Evolutionary conservation across 495 filamentous ascomycete species (phyloP), one percentile per base, ranked within the genome.

Genomic region (Xylaria scruposa): DNA sequence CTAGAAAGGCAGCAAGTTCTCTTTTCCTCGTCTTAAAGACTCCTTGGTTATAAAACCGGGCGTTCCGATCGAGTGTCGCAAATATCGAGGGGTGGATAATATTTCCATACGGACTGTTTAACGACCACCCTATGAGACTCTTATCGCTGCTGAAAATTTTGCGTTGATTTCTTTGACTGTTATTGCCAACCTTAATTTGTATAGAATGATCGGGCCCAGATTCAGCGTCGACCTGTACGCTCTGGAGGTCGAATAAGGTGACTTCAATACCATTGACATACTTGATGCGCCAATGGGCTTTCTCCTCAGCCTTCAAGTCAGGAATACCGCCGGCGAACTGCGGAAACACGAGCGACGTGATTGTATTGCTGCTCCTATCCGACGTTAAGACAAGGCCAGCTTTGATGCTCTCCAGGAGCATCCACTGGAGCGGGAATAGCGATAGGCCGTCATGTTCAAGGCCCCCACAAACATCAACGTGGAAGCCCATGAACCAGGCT

Each of bases 351-450:
- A 63, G 21, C 8, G 38, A 63, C n/a, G 47, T 12, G 12, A n/a
- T 46, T 0, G n/a, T 12, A 29, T n/a, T 7, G 7, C 1, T 63
- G 36, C 9, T 62, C 40, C 10, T 26, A 19, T 63, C 40, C 38
- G 36, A 46, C 17, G 8, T 46, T 2, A 63, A 46, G 19, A 63
- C 36, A 8, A 80, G 68, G 8, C 78, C 78, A 31, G 69, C 71
- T 21, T 51, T 26, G 13, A 56, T 70, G 62, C 76, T 76, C 67
- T 80, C 78, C 47, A 76, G 46, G 44, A 80, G 24, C 75, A 80
- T 79, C 78, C 78, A 80, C 70, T 80, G 78, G 19, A 80, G 68
- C 12, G 78, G 78, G 49, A 79, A 80, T 4, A 80, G 69, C 15
- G 75, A 71, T 4, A 80, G 74, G 24, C 78, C 78, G 67, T 77